Evolutionary conservation across 345 rosid genomes (phyloP).

Genomic region (Populus alba): DNA sequence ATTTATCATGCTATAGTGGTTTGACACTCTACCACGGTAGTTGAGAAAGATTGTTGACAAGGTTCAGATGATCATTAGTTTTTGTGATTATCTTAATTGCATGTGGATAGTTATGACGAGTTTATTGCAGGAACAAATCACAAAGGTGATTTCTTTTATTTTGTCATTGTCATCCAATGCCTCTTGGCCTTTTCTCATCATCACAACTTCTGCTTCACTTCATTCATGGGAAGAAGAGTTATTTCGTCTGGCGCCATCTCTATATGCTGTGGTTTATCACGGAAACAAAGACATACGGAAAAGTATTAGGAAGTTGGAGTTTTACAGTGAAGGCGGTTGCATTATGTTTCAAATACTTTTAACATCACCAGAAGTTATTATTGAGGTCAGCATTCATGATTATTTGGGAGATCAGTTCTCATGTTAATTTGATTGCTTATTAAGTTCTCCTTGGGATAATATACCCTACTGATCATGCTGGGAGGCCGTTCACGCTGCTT

Average conservation of each 20-base stretch:
- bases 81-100: background rate
- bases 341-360: constrained; percentile 49
- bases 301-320: constrained; percentile 44
- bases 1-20: background rate
- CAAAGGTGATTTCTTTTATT: constrained; percentile 40
- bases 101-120: constrained; percentile 4
- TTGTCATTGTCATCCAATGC: constrained; percentile 26
- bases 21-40: background rate
- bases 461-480: no score
- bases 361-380: constrained; percentile 43
- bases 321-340: constrained; percentile 34
- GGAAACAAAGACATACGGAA: constrained; percentile 39
- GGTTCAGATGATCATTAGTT: background rate
- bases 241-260: constrained; percentile 35
- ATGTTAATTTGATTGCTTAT: no score
- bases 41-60: background rate
- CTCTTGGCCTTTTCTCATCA: constrained; percentile 44
- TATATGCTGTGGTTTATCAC: constrained; percentile 41
- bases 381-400: constrained; percentile 37
- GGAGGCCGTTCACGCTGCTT: background rate
- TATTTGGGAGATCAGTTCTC: no score
- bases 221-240: constrained; percentile 50
- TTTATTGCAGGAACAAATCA: constrained; percentile 47
- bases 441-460: no score
- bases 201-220: constrained; percentile 38